Conservation (phyloP, 495 filamentous ascomycete species). For the Xylaria longipes region DNA sequence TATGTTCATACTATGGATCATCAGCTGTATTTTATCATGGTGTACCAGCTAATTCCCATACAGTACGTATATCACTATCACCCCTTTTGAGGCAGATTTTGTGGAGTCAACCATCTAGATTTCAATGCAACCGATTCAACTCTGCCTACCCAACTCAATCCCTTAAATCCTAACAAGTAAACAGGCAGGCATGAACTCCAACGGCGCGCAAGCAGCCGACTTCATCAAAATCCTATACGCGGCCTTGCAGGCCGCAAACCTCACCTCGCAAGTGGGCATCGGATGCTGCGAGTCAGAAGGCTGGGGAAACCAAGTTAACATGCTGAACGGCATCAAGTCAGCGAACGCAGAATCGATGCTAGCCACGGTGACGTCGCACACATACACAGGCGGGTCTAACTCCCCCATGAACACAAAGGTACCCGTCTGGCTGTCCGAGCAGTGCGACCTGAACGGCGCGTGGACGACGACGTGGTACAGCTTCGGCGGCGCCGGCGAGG, state of each 20-base stretch:
- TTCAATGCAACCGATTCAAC: not conserved
- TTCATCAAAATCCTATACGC: constrained; percentile 49
- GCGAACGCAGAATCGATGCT: constrained; percentile 41
- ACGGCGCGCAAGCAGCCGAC: constrained; percentile 48
- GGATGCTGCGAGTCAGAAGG: constrained; percentile 50
- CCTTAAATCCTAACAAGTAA: constrained; percentile 1
- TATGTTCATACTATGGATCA: not conserved
- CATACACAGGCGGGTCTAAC: constrained; percentile 45
- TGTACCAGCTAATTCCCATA: not conserved
- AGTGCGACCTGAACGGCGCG: constrained; percentile 54
- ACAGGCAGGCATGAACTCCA: constrained; percentile 45
- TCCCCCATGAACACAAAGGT: constrained; percentile 42
- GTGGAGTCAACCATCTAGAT: not conserved
- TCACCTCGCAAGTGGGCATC: constrained; percentile 43
- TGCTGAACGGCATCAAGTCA: constrained; percentile 46
- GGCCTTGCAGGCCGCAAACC: constrained; percentile 37
- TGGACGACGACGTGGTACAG: constrained; percentile 58
- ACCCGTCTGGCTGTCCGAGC: constrained; percentile 48
- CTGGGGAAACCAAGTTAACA: constrained; percentile 48
- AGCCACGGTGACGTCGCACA: constrained; percentile 46
- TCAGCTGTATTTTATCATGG: no score
- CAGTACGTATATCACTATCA: constrained; percentile 3
- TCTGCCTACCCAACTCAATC: not conserved
- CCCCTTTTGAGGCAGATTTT: not conserved
- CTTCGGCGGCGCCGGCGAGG: constrained; percentile 55